A percentile compares a stretch with the other conserved stretches of the same genome.
Evolutionary conservation across 805 yeast genomes (phyloP).

Genomic region (Suhomyces canberraensis): DNA sequence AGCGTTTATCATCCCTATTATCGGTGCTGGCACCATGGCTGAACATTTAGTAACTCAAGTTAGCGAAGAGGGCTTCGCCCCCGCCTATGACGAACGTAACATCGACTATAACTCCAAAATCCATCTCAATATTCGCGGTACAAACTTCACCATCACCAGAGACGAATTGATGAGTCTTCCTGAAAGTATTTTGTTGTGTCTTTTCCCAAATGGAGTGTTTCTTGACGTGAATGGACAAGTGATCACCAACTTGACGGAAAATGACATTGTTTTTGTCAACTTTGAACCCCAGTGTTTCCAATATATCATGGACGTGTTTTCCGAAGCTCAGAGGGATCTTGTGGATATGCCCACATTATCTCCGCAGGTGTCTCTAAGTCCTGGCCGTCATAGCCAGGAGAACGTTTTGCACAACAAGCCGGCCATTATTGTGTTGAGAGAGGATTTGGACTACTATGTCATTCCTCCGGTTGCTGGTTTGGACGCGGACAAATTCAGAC

Average conservation of each 20-base stretch:
- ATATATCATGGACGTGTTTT: conserved; percentile 72
- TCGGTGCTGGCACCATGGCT: conserved; percentile 34
- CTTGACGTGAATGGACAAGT: conserved; percentile 74
- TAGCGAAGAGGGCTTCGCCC: conserved; percentile 33
- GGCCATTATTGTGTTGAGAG: conserved; percentile 85
- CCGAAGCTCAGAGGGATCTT: conserved; percentile 63
- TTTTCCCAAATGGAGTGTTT: conserved; percentile 89
- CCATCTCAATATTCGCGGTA: conserved; percentile 74
- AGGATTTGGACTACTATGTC: conserved; percentile 90
- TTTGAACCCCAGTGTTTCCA: conserved; percentile 85
- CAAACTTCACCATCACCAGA: conserved; percentile 69
- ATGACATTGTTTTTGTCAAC: conserved; percentile 76
- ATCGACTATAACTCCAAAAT: conserved; percentile 66
- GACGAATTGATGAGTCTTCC: conserved; percentile 91
- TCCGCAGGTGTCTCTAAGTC: conserved; percentile 27
- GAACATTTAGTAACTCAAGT: conserved; percentile 72
- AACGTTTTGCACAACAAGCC: conserved; percentile 77
- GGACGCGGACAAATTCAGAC: conserved; percentile 56
- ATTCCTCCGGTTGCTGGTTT: conserved; percentile 69
- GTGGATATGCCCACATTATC: conserved; percentile 25
- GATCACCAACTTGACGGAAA: conserved; percentile 73
- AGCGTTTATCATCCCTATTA: no score
- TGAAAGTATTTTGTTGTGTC: conserved; percentile 79
- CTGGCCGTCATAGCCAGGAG: conserved; percentile 14
- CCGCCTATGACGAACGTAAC: conserved; percentile 27